These are phyloP conservation scores for Ogataea nonfermentans DNA, from an alignment of 805 yeast genomes.

Conservation along the genomic window DNA sequence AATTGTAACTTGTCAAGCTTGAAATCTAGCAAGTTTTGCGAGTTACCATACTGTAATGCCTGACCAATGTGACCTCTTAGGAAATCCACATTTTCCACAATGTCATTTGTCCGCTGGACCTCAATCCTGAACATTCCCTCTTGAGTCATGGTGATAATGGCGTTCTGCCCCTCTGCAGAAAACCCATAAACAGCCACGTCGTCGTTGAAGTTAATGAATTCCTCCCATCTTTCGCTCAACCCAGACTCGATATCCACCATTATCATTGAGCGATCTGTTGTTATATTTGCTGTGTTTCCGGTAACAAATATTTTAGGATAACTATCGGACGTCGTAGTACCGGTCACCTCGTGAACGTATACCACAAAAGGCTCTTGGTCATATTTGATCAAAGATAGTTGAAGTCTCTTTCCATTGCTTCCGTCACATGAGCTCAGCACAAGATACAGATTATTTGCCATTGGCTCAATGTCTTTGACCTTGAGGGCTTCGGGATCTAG, in stretches of 20 bases:
- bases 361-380: conserved; percentile 1
- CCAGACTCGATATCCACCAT: conserved; percentile 52
- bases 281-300: conserved; percentile 46
- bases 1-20: conserved; percentile 39
- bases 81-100: conserved; percentile 26
- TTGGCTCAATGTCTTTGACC: conserved; percentile 61
- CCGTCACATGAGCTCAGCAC: conserved; percentile 46
- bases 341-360: conserved; percentile 5
- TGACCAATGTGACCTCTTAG: conserved; percentile 79
- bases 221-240: conserved; percentile 70
- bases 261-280: conserved; percentile 59
- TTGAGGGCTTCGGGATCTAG: conserved; percentile 46
- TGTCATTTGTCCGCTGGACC: conserved; percentile 34
- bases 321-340: conserved; percentile 1
- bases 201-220: conserved; percentile 56
- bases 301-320: conserved; percentile 27
- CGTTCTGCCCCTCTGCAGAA: conserved; percentile 36
- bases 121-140: conserved; percentile 66
- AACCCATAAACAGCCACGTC: conserved; percentile 55
- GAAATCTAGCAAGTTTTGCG: conserved; percentile 21
- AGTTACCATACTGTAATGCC: conserved; percentile 61
- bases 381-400: conserved; percentile 38
- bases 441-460: conserved; percentile 42
- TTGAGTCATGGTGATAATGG: conserved; percentile 42
- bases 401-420: conserved; percentile 32